Percentiles rank a stretch among this genome's conserved stretches.
Conservation (phyloP, 78 protist genomes). For the Salpingoeca rosetta region DNA sequence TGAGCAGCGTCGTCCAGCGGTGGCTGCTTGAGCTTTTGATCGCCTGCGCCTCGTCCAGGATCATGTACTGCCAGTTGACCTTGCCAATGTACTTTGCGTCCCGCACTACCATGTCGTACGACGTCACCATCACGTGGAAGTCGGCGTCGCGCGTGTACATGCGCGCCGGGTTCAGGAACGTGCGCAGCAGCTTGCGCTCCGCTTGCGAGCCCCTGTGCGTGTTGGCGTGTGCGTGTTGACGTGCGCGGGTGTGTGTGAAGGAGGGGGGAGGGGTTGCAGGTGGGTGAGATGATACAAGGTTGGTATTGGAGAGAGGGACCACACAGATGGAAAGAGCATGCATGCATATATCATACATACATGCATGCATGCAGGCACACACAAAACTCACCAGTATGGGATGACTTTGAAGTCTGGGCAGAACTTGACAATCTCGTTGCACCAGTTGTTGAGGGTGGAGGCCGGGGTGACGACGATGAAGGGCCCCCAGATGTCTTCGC, state of each 20-base stretch:
- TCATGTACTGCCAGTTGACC: slow-evolving; percentile 71
- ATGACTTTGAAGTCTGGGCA: slow-evolving; percentile 26
- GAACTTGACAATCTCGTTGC: slow-evolving; percentile 23
- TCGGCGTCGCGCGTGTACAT: slow-evolving; percentile 33
- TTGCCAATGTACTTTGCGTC: slow-evolving; percentile 67
- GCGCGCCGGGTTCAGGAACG: neutral
- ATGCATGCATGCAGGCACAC: neutral
- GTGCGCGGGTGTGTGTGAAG: too few relatives aligned
- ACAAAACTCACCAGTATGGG: neutral
- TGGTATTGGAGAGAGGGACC: too few relatives aligned
- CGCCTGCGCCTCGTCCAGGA: slow-evolving; percentile 97
- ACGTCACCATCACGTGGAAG: slow-evolving; percentile 62
- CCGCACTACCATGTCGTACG: slow-evolving; percentile 39
- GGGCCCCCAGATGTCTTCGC: slow-evolving; percentile 26
- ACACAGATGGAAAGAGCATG: neutral
- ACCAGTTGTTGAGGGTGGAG: slow-evolving; percentile 49
- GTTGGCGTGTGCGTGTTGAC: too few relatives aligned
- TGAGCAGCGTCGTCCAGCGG: slow-evolving; percentile 59
- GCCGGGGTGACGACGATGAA: slow-evolving; percentile 35
- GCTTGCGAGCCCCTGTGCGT: slow-evolving; percentile 3
- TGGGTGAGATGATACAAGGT: neutral
- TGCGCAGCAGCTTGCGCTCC: slow-evolving; percentile 28
- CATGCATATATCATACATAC: too few relatives aligned
- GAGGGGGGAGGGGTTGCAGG: neutral
- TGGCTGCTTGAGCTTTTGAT: slow-evolving; percentile 50